Conservation (phyloP, 1,284 basidiomycete species). For the Malassezia vespertilionis region DNA sequence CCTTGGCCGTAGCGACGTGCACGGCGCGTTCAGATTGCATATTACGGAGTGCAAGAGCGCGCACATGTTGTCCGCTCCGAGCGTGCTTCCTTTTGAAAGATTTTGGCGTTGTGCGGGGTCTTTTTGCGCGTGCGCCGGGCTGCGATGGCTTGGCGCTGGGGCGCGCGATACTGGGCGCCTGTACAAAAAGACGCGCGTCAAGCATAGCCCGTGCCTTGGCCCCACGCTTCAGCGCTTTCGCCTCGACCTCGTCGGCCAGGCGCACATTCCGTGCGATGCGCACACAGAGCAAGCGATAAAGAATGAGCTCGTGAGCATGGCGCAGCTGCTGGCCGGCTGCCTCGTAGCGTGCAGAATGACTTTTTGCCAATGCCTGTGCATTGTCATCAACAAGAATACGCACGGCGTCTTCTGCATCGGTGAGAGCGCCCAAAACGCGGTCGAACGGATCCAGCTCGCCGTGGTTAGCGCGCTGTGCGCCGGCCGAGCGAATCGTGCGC, state of each 20-base stretch:
- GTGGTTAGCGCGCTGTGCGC: slow-evolving; percentile 19
- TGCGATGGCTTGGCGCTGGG: slow-evolving; percentile 19
- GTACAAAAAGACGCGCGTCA: slow-evolving; percentile 17
- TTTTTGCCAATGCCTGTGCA: slow-evolving; percentile 38
- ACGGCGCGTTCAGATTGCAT: slow-evolving; percentile 22
- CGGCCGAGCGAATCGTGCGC: slow-evolving; percentile 8
- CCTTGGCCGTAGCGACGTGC: slow-evolving; percentile 20
- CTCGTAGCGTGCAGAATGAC: slow-evolving; percentile 39
- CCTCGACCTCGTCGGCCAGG: slow-evolving; percentile 34
- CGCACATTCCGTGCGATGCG: slow-evolving; percentile 36
- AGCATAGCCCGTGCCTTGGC: slow-evolving; percentile 25
- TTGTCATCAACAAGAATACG: slow-evolving; percentile 42
- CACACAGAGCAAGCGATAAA: slow-evolving; percentile 36
- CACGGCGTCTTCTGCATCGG: slow-evolving; percentile 38
- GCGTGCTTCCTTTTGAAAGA: slow-evolving; percentile 20
- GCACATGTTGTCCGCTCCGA: slow-evolving; percentile 29
- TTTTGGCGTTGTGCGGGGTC: slow-evolving; percentile 12
- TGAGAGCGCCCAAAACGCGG: slow-evolving; percentile 36
- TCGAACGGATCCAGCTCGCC: slow-evolving; percentile 43
- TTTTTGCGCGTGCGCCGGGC: slow-evolving; percentile 24
- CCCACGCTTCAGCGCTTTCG: slow-evolving; percentile 34
- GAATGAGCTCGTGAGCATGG: slow-evolving; percentile 41
- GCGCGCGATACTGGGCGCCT: slow-evolving; percentile 16
- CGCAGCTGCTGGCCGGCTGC: slow-evolving; percentile 38
- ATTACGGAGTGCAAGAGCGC: slow-evolving; percentile 11